Base-by-base conservation (phyloP, 73 alveolate genomes). In the Paramecium primaurelia region DNA sequence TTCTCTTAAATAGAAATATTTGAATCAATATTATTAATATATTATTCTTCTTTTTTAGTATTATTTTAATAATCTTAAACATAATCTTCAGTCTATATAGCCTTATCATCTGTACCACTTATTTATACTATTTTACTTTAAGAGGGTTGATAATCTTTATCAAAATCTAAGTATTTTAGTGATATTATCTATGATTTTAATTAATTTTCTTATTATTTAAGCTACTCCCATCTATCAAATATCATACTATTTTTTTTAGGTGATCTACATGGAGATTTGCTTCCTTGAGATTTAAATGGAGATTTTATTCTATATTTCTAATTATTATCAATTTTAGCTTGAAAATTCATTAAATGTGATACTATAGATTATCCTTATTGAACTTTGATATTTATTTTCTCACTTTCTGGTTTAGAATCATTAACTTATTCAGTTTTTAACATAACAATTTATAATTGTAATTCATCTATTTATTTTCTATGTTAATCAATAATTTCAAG, bases 281-380 rank as follows among this genome's bases (percentile, higher is more conserved):
- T 54, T 8, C 51, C 47, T 64, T 64, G 11, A 32, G 84, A 64
- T 64, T 64, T 64, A 64, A 64, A 32, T 2, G 84, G 84, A 28
- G 84, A 64, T 64, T 34, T 64, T 1, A 64, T 64, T 64, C 84
- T 10, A 64, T 64, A 64, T 14, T 28, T 64, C 12, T 64, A 12
- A 28, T 34, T 64, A 26, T 8, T 64, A 12, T 64, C 84, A 8
- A 64, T 64, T 64, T 64, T 64, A 8, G 84, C 84, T 34, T 64
- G 30, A 64, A 64, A 64, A 64, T 64, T 64, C 84, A 64, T 64
- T 64, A 64, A 64, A 28, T 64, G 84, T 32, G 84, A 64, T 28
- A 64, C 84, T 64, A 64, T 64, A 4, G 84, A 64, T 10, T 64
- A 12, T 28, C 84, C 84, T 11, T 64, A 64, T 34, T 64, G 30